Percentiles rank a stretch among this genome's conserved stretches.
Evolutionary conservation across 345 rosid species (phyloP).

Genomic region (Pistacia integerrima): DNA sequence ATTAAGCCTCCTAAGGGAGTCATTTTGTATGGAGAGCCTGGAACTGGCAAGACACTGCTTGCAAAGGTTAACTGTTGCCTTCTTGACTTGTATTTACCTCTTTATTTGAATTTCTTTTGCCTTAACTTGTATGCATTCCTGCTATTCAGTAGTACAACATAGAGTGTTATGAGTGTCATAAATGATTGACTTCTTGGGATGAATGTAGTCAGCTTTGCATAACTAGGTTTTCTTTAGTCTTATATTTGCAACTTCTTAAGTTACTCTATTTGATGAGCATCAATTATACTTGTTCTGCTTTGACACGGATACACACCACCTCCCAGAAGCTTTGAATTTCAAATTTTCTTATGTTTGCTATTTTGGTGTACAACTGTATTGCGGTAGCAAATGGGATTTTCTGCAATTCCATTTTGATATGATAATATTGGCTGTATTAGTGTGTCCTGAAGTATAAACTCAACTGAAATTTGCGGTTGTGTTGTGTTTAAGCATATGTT

Average conservation of each 20-base stretch:
- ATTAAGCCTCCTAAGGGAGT: conserved; percentile 99
- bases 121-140: neutral
- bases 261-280: neutral
- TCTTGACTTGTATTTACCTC: neutral
- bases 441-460: neutral
- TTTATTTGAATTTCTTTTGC: neutral
- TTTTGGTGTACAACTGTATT: neutral
- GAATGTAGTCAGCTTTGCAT: neutral
- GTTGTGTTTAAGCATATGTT: neutral
- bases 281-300: neutral
- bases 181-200: no score
- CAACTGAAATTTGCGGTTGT: neutral
- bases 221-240: neutral
- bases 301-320: neutral
- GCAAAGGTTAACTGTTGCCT: conserved; percentile 61
- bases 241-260: neutral
- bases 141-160: neutral
- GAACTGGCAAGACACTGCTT: conserved; percentile 98
- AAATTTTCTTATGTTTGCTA: neutral
- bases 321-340: neutral
- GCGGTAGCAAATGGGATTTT: neutral
- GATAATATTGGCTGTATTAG: neutral
- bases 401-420: neutral
- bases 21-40: conserved; percentile 97
- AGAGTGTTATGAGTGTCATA: neutral